Evolutionary conservation across 2,329 filamentous ascomycete species (phyloP), one percentile per base, ranked within the genome.

Genomic region (Scopulariopsis brevicaulis): DNA sequence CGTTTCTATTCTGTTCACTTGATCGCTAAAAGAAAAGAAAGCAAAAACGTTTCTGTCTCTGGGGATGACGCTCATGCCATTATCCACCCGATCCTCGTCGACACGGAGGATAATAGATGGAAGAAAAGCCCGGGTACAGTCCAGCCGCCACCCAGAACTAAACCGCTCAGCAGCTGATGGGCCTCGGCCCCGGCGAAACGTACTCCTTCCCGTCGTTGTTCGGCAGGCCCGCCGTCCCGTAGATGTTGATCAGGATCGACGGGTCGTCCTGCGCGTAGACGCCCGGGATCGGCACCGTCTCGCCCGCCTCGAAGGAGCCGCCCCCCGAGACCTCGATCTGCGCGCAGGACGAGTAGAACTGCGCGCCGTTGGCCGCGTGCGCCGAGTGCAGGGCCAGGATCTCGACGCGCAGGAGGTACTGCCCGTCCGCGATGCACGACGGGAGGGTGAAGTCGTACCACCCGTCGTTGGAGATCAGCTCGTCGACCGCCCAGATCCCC

Each of bases 371-470:
- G 57, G 69, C 65, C 40, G 65, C 60, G 37, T 73, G 67, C 12
- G 75, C 73, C n/a, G 69, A 69, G 66, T 80, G 77, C 18, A 80
- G 70, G 22, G 72, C 76, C 54, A 79, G 62, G 35, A 77, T 71
- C 69, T 83, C 79, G 32, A 78, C 75, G 51, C 79, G 74, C 65
- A 83, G 68, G 32, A 83, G 74, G 62, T 82, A 82, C 55, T 81
- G 71, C 52, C 79, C 80, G 1, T 77, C 70, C 3, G 78, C 75
- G 59, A 82, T 72, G 68, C 74, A 77, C 37, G 70, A 64, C 48
- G 80, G 80, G 60, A 82, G 67, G 60, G 69, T 71, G 67, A 81
- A 77, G 63, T 73, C 77, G 48, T 70, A 66, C 71, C 75, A 78
- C 34, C 78, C 74, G 58, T 71, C 67, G 63, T 72, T 69, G 55